Percentiles rank a stretch among this genome's conserved stretches.
Conservation (phyloP, 2,329 filamentous ascomycete species). For the Lasiodiplodia sp. region DNA sequence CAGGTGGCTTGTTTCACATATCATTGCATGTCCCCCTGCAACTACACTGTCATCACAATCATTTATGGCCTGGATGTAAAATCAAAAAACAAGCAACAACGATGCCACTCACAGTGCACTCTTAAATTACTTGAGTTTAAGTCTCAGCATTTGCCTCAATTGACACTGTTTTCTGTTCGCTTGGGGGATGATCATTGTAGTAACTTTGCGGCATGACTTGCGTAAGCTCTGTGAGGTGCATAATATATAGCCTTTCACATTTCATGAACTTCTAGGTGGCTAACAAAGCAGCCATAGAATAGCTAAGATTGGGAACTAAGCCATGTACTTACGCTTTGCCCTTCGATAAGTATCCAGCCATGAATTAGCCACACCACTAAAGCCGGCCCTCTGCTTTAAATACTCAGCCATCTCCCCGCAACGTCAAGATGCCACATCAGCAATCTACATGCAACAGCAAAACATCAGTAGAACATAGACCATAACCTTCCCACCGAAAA, state of each 20-base stretch:
- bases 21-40: no score
- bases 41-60: neutral
- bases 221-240: neutral
- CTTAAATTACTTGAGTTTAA: neutral
- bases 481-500: neutral
- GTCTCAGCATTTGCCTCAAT: no score
- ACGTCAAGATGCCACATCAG: neutral
- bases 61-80: neutral
- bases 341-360: neutral
- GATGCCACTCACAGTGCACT: neutral
- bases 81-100: no score
- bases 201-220: neutral
- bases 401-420: neutral
- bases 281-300: neutral
- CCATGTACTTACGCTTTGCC: neutral
- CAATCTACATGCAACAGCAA: neutral
- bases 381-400: neutral
- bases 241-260: neutral
- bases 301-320: neutral
- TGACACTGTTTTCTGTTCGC: neutral
- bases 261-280: neutral
- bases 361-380: neutral
- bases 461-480: neutral
- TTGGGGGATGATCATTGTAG: neutral
- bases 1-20: no score